Evolutionary conservation across 257 asterid genomes (phyloP), one percentile per base, ranked within the genome.

Genomic region (Prunella vulgaris): DNA sequence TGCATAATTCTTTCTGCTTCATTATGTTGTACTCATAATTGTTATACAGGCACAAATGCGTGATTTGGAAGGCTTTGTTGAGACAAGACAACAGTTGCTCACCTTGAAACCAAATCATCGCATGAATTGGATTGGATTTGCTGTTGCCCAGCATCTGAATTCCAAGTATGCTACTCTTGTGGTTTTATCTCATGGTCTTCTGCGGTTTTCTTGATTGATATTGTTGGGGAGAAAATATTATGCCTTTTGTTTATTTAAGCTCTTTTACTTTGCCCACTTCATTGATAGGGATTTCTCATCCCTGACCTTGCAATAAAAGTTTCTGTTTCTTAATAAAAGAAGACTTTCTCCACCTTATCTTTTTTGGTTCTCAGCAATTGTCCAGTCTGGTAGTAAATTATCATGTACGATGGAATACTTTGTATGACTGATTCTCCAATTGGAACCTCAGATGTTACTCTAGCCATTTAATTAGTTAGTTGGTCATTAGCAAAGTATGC

Each of bases 111-210:
- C 99, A 75, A 94, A 89, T 62, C 99, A 94, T 81, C 96, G 99
- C 51, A 91, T 94, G 99, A 94, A 94, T 82, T 94, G 99, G 99
- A 94, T 94, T 77, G 99, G 99, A 73, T 94, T 94, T 82, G 95
- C 99, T 62, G 99, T 87, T 70, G 77, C 99, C 51, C 97, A 94
- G 74, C 97, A 94, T 78, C 87, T 94, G 70, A 94, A 91, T 77
- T 81, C 77, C 63, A 94, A 91, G 99, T 94, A 87, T 33, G 80
- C 22, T 54, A 51, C 60, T 52, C n/a, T 69, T 42, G 46, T 61
- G 44, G 54, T n/a, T 20, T 46, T 17, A 15, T 1, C 9, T 58
- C 25, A 28, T n/a, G 56, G 51, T 57, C 15, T 60, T 14, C 53
- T 70, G 44, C 46, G 5, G 1, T 54, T 59, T 24, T 54, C 21